A percentile compares a stretch with the other conserved stretches of the same genome.
These are phyloP conservation scores for Phaeotremella fagi DNA, from an alignment of 768 basidiomycete species.

Conservation along the genomic window DNA sequence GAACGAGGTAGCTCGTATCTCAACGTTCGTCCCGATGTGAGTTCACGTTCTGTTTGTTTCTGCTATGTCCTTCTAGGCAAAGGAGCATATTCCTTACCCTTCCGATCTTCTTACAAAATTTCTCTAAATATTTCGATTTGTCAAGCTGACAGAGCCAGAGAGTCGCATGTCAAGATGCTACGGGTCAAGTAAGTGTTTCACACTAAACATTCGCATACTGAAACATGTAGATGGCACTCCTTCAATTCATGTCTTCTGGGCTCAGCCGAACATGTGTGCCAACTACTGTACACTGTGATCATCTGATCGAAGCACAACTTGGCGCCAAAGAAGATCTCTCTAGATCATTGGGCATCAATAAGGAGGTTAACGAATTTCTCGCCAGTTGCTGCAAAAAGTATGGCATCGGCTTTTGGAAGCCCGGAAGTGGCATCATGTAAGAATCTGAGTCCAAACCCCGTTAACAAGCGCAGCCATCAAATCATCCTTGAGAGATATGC, in stretches of 20 bases:
- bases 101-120: too few species aligned
- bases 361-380: conserved; percentile 98
- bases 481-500: conserved; percentile 99
- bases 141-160: too few species aligned
- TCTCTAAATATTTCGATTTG: too few species aligned
- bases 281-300: conserved; percentile 98
- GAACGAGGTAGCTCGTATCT: conserved; percentile 89
- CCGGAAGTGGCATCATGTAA: conserved; percentile 91
- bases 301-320: conserved; percentile 94
- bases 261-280: conserved; percentile 97
- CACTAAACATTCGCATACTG: too few species aligned
- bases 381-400: conserved; percentile 96
- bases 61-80: too few species aligned
- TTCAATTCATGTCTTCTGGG: conserved; percentile 99
- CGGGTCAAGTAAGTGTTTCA: too few species aligned
- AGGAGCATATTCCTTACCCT: too few species aligned
- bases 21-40: conserved; percentile 92
- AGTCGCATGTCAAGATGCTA: conserved; percentile 54
- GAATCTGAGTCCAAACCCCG: not conserved
- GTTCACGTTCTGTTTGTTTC: conserved; percentile 45
- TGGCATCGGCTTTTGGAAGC: conserved; percentile 99
- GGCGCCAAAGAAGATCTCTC: conserved; percentile 90
- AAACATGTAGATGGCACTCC: conserved; percentile 99
- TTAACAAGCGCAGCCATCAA: conserved; percentile 57
- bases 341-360: conserved; percentile 87